These are phyloP conservation scores for Macrolepiota fuliginosa DNA, from an alignment of 768 basidiomycete species.

Conservation along the genomic window DNA sequence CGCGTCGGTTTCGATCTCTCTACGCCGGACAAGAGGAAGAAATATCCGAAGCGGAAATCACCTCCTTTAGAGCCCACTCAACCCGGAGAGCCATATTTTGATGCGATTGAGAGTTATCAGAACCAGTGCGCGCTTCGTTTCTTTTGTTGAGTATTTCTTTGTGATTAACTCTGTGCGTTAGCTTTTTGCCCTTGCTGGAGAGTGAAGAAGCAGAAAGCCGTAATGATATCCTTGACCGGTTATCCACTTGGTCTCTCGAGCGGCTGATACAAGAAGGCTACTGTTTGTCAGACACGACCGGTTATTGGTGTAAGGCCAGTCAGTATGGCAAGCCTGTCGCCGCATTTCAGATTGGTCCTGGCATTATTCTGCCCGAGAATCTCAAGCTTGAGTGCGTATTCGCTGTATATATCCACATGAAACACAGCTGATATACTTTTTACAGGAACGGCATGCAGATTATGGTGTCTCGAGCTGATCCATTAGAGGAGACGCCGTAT, in stretches of 20 bases:
- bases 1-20: constrained; percentile 21
- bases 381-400: constrained; percentile 64
- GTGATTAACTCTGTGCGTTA: constrained; percentile 16
- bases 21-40: constrained; percentile 5
- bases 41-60: constrained; percentile 26
- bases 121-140: constrained; percentile 41
- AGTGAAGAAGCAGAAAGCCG: constrained; percentile 68
- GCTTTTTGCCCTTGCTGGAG: constrained; percentile 46
- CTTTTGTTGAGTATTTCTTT: not conserved
- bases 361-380: constrained; percentile 59
- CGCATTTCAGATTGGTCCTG: constrained; percentile 62
- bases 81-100: constrained; percentile 40
- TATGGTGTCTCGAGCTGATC: constrained; percentile 61
- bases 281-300: constrained; percentile 60
- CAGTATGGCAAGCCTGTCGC: constrained; percentile 67
- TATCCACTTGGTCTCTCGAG: constrained; percentile 63
- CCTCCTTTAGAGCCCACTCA: constrained; percentile 31
- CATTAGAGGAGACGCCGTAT: constrained; percentile 49
- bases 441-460: constrained; percentile 71
- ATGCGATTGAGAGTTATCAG: constrained; percentile 52
- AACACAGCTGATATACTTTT: not conserved
- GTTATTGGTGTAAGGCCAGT: constrained; percentile 66
- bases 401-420: not conserved
- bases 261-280: constrained; percentile 71
- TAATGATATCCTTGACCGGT: constrained; percentile 55